Base-by-base conservation (phyloP, 768 basidiomycete genomes). In the Boletus vermiculosoides region DNA sequence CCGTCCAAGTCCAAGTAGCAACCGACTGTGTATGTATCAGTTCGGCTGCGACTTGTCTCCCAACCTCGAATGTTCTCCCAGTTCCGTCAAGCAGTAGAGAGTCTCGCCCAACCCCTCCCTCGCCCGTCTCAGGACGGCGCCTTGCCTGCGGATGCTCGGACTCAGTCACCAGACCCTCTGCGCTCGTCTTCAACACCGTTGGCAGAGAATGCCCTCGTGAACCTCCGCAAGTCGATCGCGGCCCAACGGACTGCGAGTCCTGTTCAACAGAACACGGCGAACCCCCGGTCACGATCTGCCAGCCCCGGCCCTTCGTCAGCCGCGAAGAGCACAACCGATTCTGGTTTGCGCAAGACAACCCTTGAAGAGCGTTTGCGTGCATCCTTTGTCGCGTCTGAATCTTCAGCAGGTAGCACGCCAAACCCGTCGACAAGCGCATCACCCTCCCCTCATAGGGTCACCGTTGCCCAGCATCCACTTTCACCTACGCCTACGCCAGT, bases 351-450 rank as follows among this genome's bases (percentile, higher is more conserved):
- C 45, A 87, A 88, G 66, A 77, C 80, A 9, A 87, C 80, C 23
- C 75, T 92, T 2, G 91, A 92, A 71, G 90, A 92, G 56, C 78
- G 91, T 45, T 75, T 92, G n/a, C 81, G 86, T 45, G 85, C 88
- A 41, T 81, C 75, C 28, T 80, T 85, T 62, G 78, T 80, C 22
- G 77, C 80, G 50, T 82, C 80, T 20, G 88, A 90, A 20, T 74
- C 78, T 13, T 81, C 82, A 10, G 74, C 70, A 54, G 57, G 71
- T 20, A 74, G 72, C 23, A 76, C 83, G 0, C 76, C 82, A 6
- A 57, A 58, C 41, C 66, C 69, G 9, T 78, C 83, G 20, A 64
- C 74, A 7, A 75, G 73, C 40, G 68, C 73, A 18, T 79, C 84
- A 4, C 77, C 83, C 13, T 58, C 68, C 9, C 73, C 79, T 20